Evolutionary conservation across 2,329 filamentous ascomycete species (phyloP).

Genomic region (Rhytidhysteron rufulum): DNA sequence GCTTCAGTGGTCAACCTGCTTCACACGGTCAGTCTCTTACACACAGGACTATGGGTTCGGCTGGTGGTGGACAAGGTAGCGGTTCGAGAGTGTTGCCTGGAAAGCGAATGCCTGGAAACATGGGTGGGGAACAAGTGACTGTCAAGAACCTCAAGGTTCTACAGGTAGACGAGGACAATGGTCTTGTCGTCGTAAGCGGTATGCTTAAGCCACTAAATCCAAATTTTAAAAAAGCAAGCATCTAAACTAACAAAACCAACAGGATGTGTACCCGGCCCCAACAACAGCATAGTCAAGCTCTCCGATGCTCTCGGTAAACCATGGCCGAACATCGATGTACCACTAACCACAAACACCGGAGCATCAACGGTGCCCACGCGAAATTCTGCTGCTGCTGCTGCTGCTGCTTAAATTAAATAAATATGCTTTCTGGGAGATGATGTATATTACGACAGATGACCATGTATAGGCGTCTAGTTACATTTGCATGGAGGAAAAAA

Average conservation of each 20-base stretch:
- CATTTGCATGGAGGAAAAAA: too few species aligned
- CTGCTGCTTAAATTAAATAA: too few species aligned
- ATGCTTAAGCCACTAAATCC: conserved; percentile 15
- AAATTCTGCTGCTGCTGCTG: too few species aligned
- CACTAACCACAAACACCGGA: neutral
- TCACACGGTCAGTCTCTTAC: conserved; percentile 94
- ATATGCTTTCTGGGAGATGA: too few species aligned
- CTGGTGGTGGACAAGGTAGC: conserved; percentile 83
- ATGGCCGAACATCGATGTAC: conserved; percentile 54
- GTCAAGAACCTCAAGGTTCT: conserved; percentile 88
- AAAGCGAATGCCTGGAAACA: conserved; percentile 96
- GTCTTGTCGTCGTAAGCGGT: conserved; percentile 85
- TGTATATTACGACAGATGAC: too few species aligned
- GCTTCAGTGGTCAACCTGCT: conserved; percentile 82
- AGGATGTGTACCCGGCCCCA: conserved; percentile 77
- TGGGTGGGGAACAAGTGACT: conserved; percentile 87
- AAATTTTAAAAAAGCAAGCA: neutral
- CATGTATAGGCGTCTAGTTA: too few species aligned
- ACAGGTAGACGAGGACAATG: conserved; percentile 80
- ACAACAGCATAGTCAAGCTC: conserved; percentile 77
- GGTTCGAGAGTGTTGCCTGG: conserved; percentile 90
- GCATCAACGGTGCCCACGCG: neutral
- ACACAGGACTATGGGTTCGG: conserved; percentile 87
- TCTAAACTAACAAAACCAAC: conserved; percentile 1
- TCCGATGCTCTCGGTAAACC: conserved; percentile 90